phyloP scores from a whole-genome alignment of 768 basidiomycete species.

The Boletus bicolor region DNA sequence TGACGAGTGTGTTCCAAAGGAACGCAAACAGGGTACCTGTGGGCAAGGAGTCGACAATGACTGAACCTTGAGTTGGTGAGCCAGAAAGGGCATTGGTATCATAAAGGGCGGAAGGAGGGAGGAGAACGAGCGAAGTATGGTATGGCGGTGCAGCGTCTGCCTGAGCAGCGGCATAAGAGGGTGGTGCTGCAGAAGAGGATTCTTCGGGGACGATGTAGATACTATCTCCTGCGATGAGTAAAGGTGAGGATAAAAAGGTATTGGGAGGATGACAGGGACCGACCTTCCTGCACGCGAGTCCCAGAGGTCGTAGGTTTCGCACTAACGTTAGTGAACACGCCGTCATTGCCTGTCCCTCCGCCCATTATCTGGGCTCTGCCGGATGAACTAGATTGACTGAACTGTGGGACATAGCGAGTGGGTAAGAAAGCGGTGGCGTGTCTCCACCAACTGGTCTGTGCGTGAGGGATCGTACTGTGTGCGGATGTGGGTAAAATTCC shows the following conservation, averaged over 20 bases:
- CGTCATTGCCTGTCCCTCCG: slow-evolving; percentile 74
- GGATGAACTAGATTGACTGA: slow-evolving; percentile 42
- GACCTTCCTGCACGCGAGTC: slow-evolving; percentile 55
- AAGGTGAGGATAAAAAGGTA: not conserved
- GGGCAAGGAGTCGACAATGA: slow-evolving; percentile 87
- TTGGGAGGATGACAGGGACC: not conserved
- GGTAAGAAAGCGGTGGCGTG: slow-evolving; percentile 59
- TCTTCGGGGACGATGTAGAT: slow-evolving; percentile 82
- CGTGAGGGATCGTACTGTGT: slow-evolving; percentile 24
- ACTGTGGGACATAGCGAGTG: slow-evolving; percentile 41
- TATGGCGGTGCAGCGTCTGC: slow-evolving; percentile 97
- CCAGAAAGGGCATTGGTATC: slow-evolving; percentile 45
- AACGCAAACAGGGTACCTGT: slow-evolving; percentile 82
- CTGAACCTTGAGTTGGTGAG: slow-evolving; percentile 50
- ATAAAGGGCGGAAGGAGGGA: slow-evolving; percentile 45
- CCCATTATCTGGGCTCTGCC: slow-evolving; percentile 42
- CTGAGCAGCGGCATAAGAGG: slow-evolving; percentile 89
- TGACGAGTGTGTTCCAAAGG: slow-evolving; percentile 90
- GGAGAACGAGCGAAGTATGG: slow-evolving; percentile 96
- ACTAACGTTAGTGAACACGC: slow-evolving; percentile 93
- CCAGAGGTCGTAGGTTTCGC: slow-evolving; percentile 72
- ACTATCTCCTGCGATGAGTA: slow-evolving; percentile 53
- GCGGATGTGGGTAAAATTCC: slow-evolving; percentile 56
- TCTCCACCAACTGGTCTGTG: slow-evolving; percentile 47
- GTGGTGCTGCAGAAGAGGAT: slow-evolving; percentile 76